Evolutionary conservation across 176 grass and related monocot genomes (phyloP).

Genomic region (Triticum dicoccoides): DNA sequence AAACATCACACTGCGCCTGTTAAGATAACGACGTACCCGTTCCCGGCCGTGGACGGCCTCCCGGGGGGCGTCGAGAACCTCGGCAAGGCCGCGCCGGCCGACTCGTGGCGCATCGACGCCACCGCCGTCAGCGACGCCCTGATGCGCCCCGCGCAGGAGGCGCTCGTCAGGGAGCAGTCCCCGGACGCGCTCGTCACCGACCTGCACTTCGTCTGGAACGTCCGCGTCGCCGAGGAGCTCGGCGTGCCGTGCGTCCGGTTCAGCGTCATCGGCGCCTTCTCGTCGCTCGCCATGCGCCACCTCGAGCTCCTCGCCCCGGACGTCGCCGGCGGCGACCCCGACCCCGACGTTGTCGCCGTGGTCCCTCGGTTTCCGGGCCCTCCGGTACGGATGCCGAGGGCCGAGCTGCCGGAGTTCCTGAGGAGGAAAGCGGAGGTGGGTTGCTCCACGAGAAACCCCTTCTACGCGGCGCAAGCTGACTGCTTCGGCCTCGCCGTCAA

Average conservation of each 20-base stretch:
- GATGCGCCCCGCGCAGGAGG: not conserved
- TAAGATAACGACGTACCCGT: no score
- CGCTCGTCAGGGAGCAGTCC: not conserved
- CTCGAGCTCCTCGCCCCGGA: no score
- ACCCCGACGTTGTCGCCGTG: not conserved
- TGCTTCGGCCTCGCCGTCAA: not conserved
- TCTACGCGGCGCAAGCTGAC: no score
- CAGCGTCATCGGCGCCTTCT: no score
- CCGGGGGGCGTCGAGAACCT: no score
- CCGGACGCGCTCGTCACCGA: not conserved
- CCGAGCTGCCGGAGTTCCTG: not conserved
- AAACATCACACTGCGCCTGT: no score
- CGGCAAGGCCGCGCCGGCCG: no score
- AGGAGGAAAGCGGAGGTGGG: no score
- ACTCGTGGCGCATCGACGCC: no score
- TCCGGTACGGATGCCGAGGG: not conserved
- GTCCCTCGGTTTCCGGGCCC: not conserved
- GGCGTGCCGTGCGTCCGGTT: not conserved
- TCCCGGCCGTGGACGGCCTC: no score
- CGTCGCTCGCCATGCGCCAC: no score
- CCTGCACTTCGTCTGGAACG: not conserved
- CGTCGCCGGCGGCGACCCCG: not conserved
- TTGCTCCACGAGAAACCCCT: no score
- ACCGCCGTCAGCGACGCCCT: not conserved
- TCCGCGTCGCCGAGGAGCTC: not conserved